A percentile compares a stretch with the other conserved stretches of the same genome.
These are phyloP conservation scores for Globisporangium spiculum DNA, from an alignment of 352 stramenopile species.

Conservation along the genomic window DNA sequence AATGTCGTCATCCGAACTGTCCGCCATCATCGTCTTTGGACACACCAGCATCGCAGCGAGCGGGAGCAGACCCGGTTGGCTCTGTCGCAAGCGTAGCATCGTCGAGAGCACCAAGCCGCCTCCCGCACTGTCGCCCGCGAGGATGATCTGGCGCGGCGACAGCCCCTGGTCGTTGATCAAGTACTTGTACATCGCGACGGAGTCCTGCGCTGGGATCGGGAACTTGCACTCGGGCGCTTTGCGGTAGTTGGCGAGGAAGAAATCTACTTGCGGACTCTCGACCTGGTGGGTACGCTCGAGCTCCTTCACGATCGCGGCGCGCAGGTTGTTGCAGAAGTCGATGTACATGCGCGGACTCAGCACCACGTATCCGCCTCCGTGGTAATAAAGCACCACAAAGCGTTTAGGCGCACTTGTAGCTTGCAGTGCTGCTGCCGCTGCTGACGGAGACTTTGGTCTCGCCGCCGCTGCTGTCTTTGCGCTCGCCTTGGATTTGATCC, in stretches of 20 bases:
- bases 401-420: not conserved
- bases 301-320: conserved; percentile 25
- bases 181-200: conserved; percentile 40
- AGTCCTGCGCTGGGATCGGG: conserved; percentile 35
- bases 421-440: conserved; percentile 2
- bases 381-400: conserved; percentile 39
- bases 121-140: conserved; percentile 43
- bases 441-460: conserved; percentile 4
- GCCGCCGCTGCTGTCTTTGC: not conserved
- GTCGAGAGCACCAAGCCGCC: conserved; percentile 39
- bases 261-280: conserved; percentile 29
- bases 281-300: conserved; percentile 16
- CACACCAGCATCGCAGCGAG: conserved; percentile 32
- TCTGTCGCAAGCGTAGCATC: conserved; percentile 33
- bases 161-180: conserved; percentile 32
- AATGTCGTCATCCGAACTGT: conserved; percentile 18
- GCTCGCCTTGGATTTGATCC: conserved; percentile 19
- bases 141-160: conserved; percentile 34
- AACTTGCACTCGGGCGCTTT: conserved; percentile 48
- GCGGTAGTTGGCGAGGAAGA: conserved; percentile 49
- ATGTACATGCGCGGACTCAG: conserved; percentile 42
- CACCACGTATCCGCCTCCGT: conserved; percentile 42
- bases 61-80: conserved; percentile 20
- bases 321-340: conserved; percentile 25
- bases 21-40: conserved; percentile 28